phyloP scores from a whole-genome alignment of 441 rosid genomes.

The Syzygium malaccense region DNA sequence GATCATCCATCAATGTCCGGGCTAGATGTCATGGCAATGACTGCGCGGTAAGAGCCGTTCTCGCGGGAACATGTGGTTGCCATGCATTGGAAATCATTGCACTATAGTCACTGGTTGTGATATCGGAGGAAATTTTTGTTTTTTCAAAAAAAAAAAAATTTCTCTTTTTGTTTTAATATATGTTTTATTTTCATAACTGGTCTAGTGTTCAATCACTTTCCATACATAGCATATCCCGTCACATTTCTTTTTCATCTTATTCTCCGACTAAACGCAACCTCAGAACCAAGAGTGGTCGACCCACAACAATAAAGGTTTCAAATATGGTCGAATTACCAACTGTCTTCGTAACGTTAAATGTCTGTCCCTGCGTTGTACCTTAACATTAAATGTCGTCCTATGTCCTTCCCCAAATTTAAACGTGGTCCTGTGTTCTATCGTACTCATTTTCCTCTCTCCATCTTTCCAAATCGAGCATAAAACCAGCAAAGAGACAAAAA shows the following conservation, averaged over 20 bases:
- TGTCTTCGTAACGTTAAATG: not conserved
- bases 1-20: not conserved
- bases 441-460: not conserved
- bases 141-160: no score
- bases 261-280: no score
- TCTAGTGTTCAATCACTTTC: no score
- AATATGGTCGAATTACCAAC: not conserved
- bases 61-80: not conserved
- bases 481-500: not conserved
- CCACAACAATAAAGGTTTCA: not conserved
- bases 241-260: no score
- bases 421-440: not conserved
- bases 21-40: not conserved
- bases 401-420: not conserved
- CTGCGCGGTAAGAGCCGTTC: accelerated
- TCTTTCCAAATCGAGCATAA: not conserved
- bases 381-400: not conserved
- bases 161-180: no score
- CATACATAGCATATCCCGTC: no score
- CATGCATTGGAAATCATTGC: not conserved
- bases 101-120: not conserved
- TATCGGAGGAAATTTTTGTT: not conserved
- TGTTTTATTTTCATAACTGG: no score
- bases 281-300: no score
- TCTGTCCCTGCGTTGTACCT: no score